Percentiles rank a stretch among this genome's conserved stretches.
phyloP scores from a whole-genome alignment of 2,329 filamentous ascomycete genomes.

The Sphaerostilbella broomeana region DNA sequence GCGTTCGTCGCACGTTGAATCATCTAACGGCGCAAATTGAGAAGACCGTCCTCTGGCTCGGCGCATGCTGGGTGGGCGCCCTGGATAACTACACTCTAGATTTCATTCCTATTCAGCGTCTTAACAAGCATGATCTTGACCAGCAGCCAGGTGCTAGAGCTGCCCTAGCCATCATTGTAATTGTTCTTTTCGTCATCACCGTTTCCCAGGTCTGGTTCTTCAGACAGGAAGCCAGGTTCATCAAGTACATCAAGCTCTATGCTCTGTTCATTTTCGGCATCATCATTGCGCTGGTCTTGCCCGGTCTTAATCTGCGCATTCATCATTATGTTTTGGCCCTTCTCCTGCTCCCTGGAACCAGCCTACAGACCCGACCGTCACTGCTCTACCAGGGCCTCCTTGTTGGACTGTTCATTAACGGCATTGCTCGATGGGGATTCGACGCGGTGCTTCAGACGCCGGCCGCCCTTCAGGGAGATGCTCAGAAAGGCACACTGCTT shows the following conservation, averaged over 20 bases:
- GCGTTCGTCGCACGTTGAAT: conserved; percentile 61
- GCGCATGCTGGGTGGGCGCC: conserved; percentile 82
- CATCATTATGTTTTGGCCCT: conserved; percentile 93
- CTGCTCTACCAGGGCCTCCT: conserved; percentile 86
- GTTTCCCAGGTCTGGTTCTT: conserved; percentile 78
- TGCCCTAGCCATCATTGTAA: conserved; percentile 71
- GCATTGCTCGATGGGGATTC: conserved; percentile 90
- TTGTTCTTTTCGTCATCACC: conserved; percentile 61
- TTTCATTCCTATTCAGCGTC: conserved; percentile 83
- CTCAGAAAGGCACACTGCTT: conserved; percentile 55
- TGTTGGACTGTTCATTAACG: conserved; percentile 88
- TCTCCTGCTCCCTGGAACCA: conserved; percentile 79
- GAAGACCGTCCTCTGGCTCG: conserved; percentile 85
- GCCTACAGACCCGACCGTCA: conserved; percentile 77
- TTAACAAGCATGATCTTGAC: conserved; percentile 83
- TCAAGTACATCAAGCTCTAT: conserved; percentile 73
- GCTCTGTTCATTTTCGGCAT: conserved; percentile 60
- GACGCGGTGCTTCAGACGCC: conserved; percentile 82
- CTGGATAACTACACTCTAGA: conserved; percentile 94
- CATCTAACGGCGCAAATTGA: conserved; percentile 78
- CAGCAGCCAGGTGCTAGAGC: conserved; percentile 84
- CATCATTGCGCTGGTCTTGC: conserved; percentile 63
- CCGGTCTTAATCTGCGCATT: conserved; percentile 74
- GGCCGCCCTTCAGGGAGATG: conserved; percentile 61
- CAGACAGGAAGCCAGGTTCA: conserved; percentile 74